Conservation (phyloP, 257 asterid genomes). For the Jacaranda mimosifolia region DNA sequence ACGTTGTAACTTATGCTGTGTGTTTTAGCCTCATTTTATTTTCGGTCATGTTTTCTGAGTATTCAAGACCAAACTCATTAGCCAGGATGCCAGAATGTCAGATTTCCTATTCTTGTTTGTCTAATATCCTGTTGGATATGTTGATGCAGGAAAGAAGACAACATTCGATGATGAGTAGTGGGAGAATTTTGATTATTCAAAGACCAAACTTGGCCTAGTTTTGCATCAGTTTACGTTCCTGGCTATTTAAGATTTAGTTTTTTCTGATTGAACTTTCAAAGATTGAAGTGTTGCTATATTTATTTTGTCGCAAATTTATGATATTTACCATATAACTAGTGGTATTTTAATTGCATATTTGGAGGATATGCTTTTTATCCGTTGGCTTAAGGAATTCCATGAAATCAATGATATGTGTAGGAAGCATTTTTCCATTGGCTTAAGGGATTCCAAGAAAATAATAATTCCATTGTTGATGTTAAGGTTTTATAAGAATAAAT, state of each 20-base stretch:
- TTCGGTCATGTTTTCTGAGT: no score
- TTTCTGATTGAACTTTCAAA: not conserved
- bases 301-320: not conserved
- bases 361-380: no score
- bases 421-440: no score
- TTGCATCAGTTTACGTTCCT: not conserved
- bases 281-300: not conserved
- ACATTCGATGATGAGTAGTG: conserved; percentile 18
- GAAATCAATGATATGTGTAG: no score
- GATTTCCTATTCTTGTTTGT: not conserved
- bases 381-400: no score
- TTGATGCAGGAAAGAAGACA: conserved; percentile 28
- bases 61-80: not conserved
- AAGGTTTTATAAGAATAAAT: no score
- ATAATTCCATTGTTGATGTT: no score
- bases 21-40: no score
- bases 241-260: not conserved
- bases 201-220: not conserved
- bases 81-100: not conserved
- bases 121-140: not conserved
- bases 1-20: no score
- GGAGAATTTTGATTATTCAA: not conserved
- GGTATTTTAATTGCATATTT: no score
- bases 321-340: not conserved
- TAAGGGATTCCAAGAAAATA: no score